phyloP scores from a whole-genome alignment of 306 rosid genomes.

The Comarum palustre region DNA sequence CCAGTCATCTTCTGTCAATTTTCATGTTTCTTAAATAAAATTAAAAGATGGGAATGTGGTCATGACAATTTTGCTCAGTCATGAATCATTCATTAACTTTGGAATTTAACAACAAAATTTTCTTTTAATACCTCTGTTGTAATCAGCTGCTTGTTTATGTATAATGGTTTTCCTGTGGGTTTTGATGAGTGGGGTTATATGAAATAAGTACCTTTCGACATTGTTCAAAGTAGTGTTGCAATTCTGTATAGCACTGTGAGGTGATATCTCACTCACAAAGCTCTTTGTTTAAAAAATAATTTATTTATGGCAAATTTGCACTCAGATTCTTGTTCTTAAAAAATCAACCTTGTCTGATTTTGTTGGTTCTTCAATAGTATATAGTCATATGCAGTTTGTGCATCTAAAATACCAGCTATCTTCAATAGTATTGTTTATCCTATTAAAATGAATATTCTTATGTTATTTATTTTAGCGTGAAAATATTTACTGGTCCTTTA shows the following conservation, averaged over 20 bases:
- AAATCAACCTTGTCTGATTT: background rate
- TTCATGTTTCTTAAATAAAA: background rate
- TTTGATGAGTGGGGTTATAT: background rate
- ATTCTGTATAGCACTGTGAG: background rate
- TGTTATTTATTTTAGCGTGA: background rate
- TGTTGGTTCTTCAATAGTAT: background rate
- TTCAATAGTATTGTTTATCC: background rate
- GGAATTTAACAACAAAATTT: background rate
- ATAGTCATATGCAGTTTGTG: background rate
- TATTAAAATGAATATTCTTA: background rate
- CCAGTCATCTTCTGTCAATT: background rate
- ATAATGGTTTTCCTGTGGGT: background rate
- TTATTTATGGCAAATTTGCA: background rate
- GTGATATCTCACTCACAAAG: background rate
- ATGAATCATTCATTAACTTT: background rate
- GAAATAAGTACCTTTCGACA: background rate
- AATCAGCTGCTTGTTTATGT: background rate
- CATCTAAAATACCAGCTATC: background rate
- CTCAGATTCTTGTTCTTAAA: background rate
- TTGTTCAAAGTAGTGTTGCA: background rate
- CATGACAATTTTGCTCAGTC: background rate
- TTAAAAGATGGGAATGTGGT: background rate
- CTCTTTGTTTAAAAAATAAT: background rate
- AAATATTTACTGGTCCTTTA: background rate
- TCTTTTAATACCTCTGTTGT: background rate